Conservation (phyloP, 306 rosid genomes). For the Fragaria ananassa region DNA sequence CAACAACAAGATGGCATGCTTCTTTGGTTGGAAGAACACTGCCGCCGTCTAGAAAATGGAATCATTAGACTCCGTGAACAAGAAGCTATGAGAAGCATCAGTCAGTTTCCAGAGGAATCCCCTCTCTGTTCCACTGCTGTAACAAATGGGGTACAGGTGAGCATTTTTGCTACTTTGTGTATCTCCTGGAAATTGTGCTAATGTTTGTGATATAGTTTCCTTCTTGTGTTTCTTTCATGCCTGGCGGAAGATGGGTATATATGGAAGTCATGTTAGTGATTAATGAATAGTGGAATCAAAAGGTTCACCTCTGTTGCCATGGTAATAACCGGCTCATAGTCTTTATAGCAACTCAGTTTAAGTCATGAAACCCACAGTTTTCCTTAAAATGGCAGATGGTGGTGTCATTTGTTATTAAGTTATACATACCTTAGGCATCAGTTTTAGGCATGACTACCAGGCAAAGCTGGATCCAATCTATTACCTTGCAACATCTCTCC, state of each 20-base stretch:
- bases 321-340: neutral
- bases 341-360: neutral
- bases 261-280: neutral
- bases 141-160: conserved; percentile 79
- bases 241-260: conserved; percentile 4
- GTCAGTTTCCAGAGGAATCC: conserved; percentile 71
- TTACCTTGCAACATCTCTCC: neutral
- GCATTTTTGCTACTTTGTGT: neutral
- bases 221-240: neutral
- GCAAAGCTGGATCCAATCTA: neutral
- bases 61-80: conserved; percentile 56
- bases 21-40: conserved; percentile 92
- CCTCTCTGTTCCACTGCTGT: conserved; percentile 72
- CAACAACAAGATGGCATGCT: conserved; percentile 80
- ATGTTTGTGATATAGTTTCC: neutral
- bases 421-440: neutral
- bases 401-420: neutral
- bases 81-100: conserved; percentile 41
- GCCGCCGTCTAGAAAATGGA: conserved; percentile 65
- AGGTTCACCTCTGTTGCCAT: conserved; percentile 10
- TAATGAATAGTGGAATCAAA: conserved; percentile 11
- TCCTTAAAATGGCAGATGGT: neutral
- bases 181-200: neutral
- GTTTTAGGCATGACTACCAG: neutral
- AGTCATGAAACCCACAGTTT: neutral